Percentiles rank a stretch among this genome's conserved stretches.
These are phyloP conservation scores for Metschnikowia continentalis DNA, from an alignment of 805 yeast species.

Conservation along the genomic window DNA sequence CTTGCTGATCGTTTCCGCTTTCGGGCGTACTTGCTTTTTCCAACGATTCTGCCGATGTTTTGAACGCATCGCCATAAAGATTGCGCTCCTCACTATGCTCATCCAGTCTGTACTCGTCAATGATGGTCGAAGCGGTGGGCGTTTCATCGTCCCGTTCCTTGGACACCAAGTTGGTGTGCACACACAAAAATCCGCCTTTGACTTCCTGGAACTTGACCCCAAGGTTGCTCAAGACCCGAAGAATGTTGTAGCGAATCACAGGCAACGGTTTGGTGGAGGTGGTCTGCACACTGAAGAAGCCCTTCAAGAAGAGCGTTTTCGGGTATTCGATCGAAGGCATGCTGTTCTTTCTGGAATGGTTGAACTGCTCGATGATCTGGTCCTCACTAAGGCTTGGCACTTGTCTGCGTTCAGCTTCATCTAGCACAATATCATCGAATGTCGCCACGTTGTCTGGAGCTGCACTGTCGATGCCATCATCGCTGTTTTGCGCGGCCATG, in stretches of 20 bases:
- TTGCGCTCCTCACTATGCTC: conserved; percentile 28
- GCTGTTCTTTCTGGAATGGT: conserved; percentile 61
- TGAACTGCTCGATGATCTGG: conserved; percentile 39
- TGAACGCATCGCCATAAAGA: conserved; percentile 40
- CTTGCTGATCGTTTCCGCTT: neutral
- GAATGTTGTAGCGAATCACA: conserved; percentile 79
- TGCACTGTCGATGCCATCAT: conserved; percentile 26
- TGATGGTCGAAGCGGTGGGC: conserved; percentile 16
- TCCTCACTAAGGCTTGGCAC: conserved; percentile 38
- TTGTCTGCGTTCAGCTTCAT: conserved; percentile 28
- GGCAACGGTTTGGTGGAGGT: conserved; percentile 91
- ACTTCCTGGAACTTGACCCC: conserved; percentile 85
- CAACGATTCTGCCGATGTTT: conserved; percentile 29
- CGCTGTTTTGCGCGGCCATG: conserved; percentile 43
- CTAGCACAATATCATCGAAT: conserved; percentile 55
- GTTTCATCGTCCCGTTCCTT: conserved; percentile 12
- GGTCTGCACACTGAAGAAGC: conserved; percentile 91
- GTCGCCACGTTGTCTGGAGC: conserved; percentile 30
- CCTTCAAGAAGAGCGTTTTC: conserved; percentile 83
- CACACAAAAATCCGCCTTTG: conserved; percentile 89
- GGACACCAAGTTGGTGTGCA: conserved; percentile 43
- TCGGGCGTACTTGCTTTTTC: conserved; percentile 29
- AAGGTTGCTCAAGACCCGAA: conserved; percentile 66
- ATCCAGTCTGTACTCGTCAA: conserved; percentile 18
- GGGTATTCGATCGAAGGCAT: conserved; percentile 96